phyloP scores from a whole-genome alignment of 495 filamentous ascomycete species.

The Neurospora sp. region DNA sequence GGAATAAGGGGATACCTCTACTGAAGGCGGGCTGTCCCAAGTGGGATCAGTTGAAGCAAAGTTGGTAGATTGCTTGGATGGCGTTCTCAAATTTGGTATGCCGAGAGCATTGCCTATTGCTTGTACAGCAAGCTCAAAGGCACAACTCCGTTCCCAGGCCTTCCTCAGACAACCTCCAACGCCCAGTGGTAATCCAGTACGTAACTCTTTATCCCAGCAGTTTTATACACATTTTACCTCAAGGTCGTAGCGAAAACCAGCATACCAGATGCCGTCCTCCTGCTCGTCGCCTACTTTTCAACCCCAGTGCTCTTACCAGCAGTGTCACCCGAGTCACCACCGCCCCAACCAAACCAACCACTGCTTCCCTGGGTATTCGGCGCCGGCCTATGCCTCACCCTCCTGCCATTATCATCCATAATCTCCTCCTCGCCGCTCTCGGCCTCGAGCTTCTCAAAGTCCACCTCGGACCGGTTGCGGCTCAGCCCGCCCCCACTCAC shows the following conservation, averaged over 20 bases:
- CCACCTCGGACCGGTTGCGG: conserved; percentile 65
- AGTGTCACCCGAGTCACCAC: background rate
- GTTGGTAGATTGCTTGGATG: background rate
- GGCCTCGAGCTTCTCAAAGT: conserved; percentile 76
- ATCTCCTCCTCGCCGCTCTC: conserved; percentile 47
- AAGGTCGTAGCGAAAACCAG: background rate
- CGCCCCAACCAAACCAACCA: background rate
- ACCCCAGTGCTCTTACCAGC: background rate
- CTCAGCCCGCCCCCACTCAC: conserved; percentile 38
- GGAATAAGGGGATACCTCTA: background rate
- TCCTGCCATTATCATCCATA: background rate
- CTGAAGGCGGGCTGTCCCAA: background rate
- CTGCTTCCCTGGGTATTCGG: background rate
- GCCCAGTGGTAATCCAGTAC: background rate
- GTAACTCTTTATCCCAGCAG: background rate
- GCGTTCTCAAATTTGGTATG: background rate
- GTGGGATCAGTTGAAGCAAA: background rate
- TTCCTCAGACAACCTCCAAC: background rate
- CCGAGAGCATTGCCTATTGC: background rate
- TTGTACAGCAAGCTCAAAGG: background rate
- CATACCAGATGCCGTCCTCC: background rate
- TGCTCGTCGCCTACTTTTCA: background rate
- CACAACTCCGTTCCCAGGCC: background rate
- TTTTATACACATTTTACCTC: background rate
- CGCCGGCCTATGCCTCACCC: background rate